Evolutionary conservation across 163 green algal genomes (phyloP).

Genomic region (Scenedesmus sp.): DNA sequence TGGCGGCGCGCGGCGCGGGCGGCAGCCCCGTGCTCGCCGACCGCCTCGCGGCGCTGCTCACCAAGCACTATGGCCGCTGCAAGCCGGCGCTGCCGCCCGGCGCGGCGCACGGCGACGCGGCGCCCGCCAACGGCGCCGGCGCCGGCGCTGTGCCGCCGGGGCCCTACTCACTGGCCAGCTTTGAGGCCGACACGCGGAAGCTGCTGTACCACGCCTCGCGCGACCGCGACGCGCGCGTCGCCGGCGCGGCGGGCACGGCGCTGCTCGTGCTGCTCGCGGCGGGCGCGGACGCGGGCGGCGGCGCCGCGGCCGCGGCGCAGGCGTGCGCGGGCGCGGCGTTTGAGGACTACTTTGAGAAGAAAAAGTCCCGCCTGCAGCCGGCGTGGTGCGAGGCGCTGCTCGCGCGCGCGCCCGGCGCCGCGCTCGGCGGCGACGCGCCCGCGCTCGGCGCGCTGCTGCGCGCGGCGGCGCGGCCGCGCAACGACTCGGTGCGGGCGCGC

Average conservation of each 20-base stretch:
- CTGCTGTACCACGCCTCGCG: conserved; percentile 51
- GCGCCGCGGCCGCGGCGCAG: conserved; percentile 13
- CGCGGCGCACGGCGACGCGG: not conserved
- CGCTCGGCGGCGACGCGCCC: conserved; percentile 15
- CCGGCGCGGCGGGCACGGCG: conserved; percentile 19
- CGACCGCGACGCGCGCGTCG: conserved; percentile 24
- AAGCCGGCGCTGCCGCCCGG: conserved; percentile 9
- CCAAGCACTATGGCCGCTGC: conserved; percentile 49
- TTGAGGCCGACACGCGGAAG: conserved; percentile 17
- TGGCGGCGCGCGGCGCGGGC: conserved; percentile 32
- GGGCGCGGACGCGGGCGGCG: conserved; percentile 19
- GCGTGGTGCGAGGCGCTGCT: conserved; percentile 50
- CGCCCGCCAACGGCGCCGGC: not conserved
- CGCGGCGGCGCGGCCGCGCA: not conserved
- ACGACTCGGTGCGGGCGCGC: conserved; percentile 21
- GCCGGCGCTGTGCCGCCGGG: not conserved
- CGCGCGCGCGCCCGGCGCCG: conserved; percentile 11
- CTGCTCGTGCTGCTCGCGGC: conserved; percentile 39
- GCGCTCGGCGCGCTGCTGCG: conserved; percentile 31
- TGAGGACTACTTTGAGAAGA: conserved; percentile 57
- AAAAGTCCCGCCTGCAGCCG: conserved; percentile 54
- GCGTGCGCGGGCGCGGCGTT: conserved; percentile 33
- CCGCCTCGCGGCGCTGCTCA: conserved; percentile 37
- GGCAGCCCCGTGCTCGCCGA: conserved; percentile 45
- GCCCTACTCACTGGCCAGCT: no score